Evolutionary conservation across 805 yeast species (phyloP).

Genomic region (Candida glaebosa): DNA sequence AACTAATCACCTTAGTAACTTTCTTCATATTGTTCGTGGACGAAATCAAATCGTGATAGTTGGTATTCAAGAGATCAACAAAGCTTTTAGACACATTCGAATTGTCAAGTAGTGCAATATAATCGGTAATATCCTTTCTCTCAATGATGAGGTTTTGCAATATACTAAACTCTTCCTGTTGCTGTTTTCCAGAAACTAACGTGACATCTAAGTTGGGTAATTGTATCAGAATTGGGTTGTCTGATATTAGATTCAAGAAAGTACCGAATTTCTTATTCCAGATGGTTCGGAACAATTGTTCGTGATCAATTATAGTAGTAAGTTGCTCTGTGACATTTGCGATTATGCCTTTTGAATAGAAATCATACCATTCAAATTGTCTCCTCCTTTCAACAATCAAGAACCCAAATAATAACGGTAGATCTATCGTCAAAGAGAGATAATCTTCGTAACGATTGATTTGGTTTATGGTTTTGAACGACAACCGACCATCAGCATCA

Average conservation of each 20-base stretch:
- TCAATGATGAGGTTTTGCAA: conserved; percentile 33
- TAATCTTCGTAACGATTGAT: conserved; percentile 34
- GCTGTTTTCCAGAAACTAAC: conserved; percentile 21
- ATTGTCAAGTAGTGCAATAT: conserved; percentile 22
- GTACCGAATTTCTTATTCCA: conserved; percentile 66
- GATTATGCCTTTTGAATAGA: conserved; percentile 36
- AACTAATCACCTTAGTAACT: conserved; percentile 27
- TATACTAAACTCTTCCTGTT: conserved; percentile 24
- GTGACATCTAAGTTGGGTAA: conserved; percentile 37
- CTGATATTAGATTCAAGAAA: conserved; percentile 24
- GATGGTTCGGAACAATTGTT: conserved; percentile 47
- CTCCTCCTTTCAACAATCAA: conserved; percentile 59
- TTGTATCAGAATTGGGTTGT: conserved; percentile 8
- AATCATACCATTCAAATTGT: conserved; percentile 54
- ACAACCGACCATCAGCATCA: conserved; percentile 5
- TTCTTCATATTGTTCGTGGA: conserved; percentile 36
- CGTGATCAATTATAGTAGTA: conserved; percentile 55
- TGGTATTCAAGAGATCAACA: conserved; percentile 38
- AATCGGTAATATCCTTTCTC: conserved; percentile 29
- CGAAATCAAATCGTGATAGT: conserved; percentile 43
- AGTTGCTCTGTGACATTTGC: conserved; percentile 53
- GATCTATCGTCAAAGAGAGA: conserved; percentile 50
- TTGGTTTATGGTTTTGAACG: conserved; percentile 19
- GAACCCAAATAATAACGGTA: conserved; percentile 73
- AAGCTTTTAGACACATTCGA: conserved; percentile 26